These are phyloP conservation scores for Ogataea henricii DNA, from an alignment of 805 yeast genomes.

Conservation along the genomic window DNA sequence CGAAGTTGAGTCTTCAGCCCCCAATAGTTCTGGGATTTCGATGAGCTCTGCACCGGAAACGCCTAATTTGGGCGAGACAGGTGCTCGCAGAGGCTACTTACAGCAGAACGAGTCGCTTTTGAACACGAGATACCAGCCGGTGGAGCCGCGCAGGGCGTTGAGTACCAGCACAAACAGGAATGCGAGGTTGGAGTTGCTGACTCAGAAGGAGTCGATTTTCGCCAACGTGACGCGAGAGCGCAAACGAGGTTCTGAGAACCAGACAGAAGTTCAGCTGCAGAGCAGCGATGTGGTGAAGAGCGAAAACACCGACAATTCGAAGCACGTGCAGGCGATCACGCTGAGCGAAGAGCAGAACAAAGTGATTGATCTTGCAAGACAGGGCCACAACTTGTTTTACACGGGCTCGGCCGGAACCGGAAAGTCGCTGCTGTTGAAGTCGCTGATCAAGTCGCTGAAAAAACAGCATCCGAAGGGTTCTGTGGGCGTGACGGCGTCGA, in stretches of 20 bases:
- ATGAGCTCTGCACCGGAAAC: neutral
- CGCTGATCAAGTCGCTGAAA: constrained; percentile 57
- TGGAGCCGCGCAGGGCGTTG: constrained; percentile 12
- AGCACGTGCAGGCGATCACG: constrained; percentile 31
- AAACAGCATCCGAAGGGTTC: constrained; percentile 45
- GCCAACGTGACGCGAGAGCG: constrained; percentile 4
- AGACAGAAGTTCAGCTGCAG: constrained; percentile 1
- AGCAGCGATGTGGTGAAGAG: constrained; percentile 3
- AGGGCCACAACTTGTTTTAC: constrained; percentile 75
- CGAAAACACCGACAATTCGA: neutral
- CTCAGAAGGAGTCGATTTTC: constrained; percentile 21
- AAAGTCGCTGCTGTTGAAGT: constrained; percentile 79
- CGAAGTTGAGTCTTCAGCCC: neutral
- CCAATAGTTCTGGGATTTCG: neutral
- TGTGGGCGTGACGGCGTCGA: constrained; percentile 81
- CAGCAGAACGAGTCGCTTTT: constrained; percentile 6
- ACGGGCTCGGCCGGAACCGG: constrained; percentile 99
- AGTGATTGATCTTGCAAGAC: constrained; percentile 61
- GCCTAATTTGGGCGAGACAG: neutral
- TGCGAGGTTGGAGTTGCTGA: constrained; percentile 22
- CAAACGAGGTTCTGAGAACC: neutral
- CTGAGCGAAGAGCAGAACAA: constrained; percentile 64
- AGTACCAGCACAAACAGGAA: constrained; percentile 11
- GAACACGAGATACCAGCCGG: constrained; percentile 5
- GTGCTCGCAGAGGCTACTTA: neutral